phyloP scores from a whole-genome alignment of 495 filamentous ascomycete genomes.

The Trichoderma reesei region DNA sequence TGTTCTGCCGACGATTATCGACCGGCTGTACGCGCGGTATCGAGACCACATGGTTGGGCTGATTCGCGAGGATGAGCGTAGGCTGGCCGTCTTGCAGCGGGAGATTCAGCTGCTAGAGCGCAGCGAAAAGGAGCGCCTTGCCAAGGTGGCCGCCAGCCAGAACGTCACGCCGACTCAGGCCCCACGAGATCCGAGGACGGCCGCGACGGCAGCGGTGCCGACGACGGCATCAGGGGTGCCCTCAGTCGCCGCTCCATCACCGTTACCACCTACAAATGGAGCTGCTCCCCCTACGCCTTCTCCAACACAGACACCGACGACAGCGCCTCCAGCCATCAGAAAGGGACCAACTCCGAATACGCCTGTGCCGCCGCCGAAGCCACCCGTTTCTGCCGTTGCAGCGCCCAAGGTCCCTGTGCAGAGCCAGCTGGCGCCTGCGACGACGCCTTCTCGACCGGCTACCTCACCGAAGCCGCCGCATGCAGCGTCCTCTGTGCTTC shows the following conservation, averaged over 20 bases:
- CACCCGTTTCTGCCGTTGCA: not conserved
- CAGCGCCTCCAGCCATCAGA: conserved; percentile 1
- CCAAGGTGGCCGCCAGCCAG: conserved; percentile 21
- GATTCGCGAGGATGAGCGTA: conserved; percentile 66
- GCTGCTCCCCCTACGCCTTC: conserved; percentile 16
- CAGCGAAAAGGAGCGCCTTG: conserved; percentile 19
- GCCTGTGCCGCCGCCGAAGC: conserved; percentile 1
- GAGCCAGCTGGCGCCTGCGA: not conserved
- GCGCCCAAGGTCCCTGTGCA: not conserved
- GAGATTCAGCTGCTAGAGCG: conserved; percentile 61
- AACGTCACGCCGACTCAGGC: conserved; percentile 14
- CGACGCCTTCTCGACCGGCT: not conserved
- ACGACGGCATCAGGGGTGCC: conserved; percentile 11
- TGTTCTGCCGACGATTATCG: conserved; percentile 57
- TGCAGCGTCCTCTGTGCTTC: conserved; percentile 3
- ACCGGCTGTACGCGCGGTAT: conserved; percentile 66
- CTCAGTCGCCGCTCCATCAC: conserved; percentile 15
- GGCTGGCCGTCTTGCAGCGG: conserved; percentile 49
- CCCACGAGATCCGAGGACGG: not conserved
- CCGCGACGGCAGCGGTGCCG: conserved; percentile 15
- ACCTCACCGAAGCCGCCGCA: not conserved
- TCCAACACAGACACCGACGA: conserved; percentile 12
- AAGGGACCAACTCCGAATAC: conserved; percentile 5
- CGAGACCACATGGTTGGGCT: conserved; percentile 52
- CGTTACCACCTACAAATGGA: conserved; percentile 13